Evolutionary conservation across 768 basidiomycete genomes (phyloP), one percentile per base, ranked within the genome.

Genomic region (Boletus subcaerulescens): DNA sequence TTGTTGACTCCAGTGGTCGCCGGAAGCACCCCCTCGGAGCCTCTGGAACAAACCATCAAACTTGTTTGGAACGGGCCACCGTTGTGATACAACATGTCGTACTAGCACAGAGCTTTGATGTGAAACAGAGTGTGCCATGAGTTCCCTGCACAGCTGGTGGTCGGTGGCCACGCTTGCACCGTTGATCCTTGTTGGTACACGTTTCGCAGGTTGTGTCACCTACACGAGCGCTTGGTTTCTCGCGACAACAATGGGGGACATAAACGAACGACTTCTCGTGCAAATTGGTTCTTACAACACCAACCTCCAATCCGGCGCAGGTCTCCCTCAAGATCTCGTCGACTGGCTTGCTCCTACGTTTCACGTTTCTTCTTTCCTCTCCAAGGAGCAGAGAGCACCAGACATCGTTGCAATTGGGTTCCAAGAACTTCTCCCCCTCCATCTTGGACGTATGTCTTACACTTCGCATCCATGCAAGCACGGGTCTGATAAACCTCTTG

Each of bases 251-350:
- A 70, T 63, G 60, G 24, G 18, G 3, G 51, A 66, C 54, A 43
- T 46, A n/a, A 59, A 68, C 32, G 60, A 65, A 40, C 65, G 63
- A 17, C 65, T 87, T 20, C 74, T 90, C 50, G 85, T 93, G 6
- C 91, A 92, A 64, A 85, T 93, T 50, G 89, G 89, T 12, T 85
- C 91, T 4, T 97, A 94, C 75, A 97, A 97, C 67, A 93, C 93
- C 7, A 93, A 93, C 65, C 77, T 95, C 8, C 93, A 94, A 70
- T 89, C 86, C 7, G 78, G 83, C 17, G 71, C 75, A 26, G 87
- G 86, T 12, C 68, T 91, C 29, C 88, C 89, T 0, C 89, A 93
- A 67, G 87, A 95, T 65, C 80, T 98, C 44, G 90, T 94, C 4
- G 88, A 91, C 73, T 98, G 95, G 95, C 81, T 98, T 24, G 77